Evolutionary conservation across 2,329 filamentous ascomycete genomes (phyloP), one percentile per base, ranked within the genome.

Genomic region (Plenodomus biglobosus): DNA sequence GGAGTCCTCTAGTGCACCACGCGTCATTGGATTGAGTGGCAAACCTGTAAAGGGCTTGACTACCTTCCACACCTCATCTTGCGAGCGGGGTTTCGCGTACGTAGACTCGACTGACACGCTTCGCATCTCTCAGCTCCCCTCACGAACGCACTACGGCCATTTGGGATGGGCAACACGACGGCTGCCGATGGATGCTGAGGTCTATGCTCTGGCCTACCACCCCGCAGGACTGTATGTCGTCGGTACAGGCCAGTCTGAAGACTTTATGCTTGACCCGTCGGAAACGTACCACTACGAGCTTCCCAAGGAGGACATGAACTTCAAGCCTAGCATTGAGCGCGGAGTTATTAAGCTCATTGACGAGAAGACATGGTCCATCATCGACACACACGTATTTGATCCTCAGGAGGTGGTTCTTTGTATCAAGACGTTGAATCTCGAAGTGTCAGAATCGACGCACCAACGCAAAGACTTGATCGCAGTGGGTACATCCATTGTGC

Each of bases 401-500:
- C 76, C 83, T 0, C 85, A 81, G 53, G 92, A 96, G 73, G 82
- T 85, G 11, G 79, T 95, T 13, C 86, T 94, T 67, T 90, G 87
- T 52, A 83, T 97, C 63, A 86, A 92, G 69, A 86, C 87, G 3
- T 80, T 97, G 34, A 87, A 88, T 45, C 82, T 99, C 13, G 94
- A 97, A 71, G 80, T 95, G 7, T 96, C 92, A 0, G 94, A 99
- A 72, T 85, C 86, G 27, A 96, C 91, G 0, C 90, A 94, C 66
- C 88, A 96, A 68, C 85, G 90, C 15, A 87, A 85, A 62, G 86
- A 88, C 64, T 80, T 97, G 39, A 81, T 99, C 42, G 85, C 86
- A 0, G 86, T 96, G 1, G 94, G 92, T 13, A 96, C 92, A 0
- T 87, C 90, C 1, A 81, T 94, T 20, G 82, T 86, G n/a, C 87